Conservation (phyloP, 1,139 yeast species). For the Pneumocystis carinii region DNA sequence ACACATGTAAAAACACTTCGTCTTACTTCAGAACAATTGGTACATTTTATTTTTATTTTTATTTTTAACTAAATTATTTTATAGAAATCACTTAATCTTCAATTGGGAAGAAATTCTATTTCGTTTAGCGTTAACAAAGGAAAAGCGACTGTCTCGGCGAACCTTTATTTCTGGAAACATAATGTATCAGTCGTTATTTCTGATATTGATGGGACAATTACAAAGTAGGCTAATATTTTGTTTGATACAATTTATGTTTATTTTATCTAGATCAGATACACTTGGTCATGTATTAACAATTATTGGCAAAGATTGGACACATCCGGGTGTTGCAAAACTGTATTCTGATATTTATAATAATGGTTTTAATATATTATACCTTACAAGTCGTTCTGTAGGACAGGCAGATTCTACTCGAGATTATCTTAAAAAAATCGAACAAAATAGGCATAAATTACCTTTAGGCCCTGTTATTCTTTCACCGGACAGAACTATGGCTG, state of each 20-base stretch:
- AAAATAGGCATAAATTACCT: slow-evolving; percentile 47
- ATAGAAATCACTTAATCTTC: slow-evolving; percentile 45
- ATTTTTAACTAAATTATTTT: background rate
- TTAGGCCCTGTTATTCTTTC: slow-evolving; percentile 87
- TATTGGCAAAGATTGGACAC: slow-evolving; percentile 97
- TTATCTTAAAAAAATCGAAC: slow-evolving; percentile 63
- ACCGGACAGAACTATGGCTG: slow-evolving; percentile 96
- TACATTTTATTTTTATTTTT: background rate
- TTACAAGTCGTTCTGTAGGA: slow-evolving; percentile 92
- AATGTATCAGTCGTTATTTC: slow-evolving; percentile 84
- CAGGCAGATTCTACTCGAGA: slow-evolving; percentile 87
- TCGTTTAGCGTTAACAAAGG: slow-evolving; percentile 72
- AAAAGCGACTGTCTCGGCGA: slow-evolving; percentile 57
- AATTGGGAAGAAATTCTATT: slow-evolving; percentile 65
- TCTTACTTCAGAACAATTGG: slow-evolving; percentile 75
- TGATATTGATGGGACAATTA: slow-evolving; percentile 96
- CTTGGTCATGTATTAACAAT: slow-evolving; percentile 89
- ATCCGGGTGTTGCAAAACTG: slow-evolving; percentile 81
- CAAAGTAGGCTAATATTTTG: slow-evolving; percentile 31
- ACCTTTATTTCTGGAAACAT: slow-evolving; percentile 71
- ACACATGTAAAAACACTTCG: slow-evolving; percentile 66
- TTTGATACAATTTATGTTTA: background rate
- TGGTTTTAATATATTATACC: slow-evolving; percentile 84
- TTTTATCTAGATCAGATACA: slow-evolving; percentile 53
- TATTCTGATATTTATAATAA: slow-evolving; percentile 72